Evolutionary conservation across 2,329 filamentous ascomycete species (phyloP).

Genomic region (Diplocarpon mali): DNA sequence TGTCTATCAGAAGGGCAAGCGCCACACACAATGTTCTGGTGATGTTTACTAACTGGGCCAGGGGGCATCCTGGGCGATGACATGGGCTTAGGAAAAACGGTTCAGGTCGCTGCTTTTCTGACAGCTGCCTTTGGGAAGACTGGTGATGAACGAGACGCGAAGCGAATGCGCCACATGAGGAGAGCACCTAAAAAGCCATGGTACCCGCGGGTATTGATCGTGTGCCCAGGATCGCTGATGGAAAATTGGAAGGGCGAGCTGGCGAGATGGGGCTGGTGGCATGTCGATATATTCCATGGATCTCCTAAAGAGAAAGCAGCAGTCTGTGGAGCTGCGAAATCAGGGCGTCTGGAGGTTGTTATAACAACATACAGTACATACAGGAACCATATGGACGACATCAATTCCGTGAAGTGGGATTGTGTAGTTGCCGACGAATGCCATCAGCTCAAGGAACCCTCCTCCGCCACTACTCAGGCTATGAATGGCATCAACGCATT

Average conservation of each 20-base stretch:
- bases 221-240: slow-evolving; percentile 82
- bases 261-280: slow-evolving; percentile 91
- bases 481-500: slow-evolving; percentile 88
- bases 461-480: slow-evolving; percentile 66
- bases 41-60: not conserved
- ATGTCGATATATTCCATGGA: slow-evolving; percentile 73
- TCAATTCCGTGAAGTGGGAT: slow-evolving; percentile 89
- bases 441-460: slow-evolving; percentile 73
- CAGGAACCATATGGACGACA: slow-evolving; percentile 55
- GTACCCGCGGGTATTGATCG: slow-evolving; percentile 76
- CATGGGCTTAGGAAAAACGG: slow-evolving; percentile 95
- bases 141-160: slow-evolving; percentile 72
- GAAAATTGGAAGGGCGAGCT: slow-evolving; percentile 87
- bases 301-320: slow-evolving; percentile 54
- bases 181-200: slow-evolving; percentile 45
- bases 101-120: slow-evolving; percentile 89
- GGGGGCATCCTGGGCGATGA: slow-evolving; percentile 75
- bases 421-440: slow-evolving; percentile 92
- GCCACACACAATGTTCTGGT: not conserved
- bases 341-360: slow-evolving; percentile 76
- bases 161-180: slow-evolving; percentile 79
- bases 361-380: slow-evolving; percentile 94
- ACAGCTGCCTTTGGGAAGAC: slow-evolving; percentile 91
- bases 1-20: slow-evolving; percentile 68
- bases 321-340: slow-evolving; percentile 58